Conservation (phyloP, 768 basidiomycete species). For the Panaeolus papilionaceus region DNA sequence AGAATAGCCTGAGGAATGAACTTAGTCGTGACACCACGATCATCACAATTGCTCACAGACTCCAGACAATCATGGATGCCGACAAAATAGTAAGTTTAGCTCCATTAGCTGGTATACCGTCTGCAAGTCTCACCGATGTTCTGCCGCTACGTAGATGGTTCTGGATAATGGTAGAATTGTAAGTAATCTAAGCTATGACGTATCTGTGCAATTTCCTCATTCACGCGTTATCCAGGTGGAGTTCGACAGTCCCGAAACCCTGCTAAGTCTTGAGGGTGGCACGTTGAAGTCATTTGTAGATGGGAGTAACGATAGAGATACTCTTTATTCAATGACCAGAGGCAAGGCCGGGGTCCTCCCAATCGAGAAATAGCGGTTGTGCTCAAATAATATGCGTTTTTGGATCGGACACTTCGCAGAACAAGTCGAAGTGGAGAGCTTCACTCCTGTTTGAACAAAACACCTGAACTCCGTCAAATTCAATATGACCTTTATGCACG, state of each 20-base stretch:
- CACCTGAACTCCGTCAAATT: not conserved
- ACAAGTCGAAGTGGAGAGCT: not conserved
- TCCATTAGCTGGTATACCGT: slow-evolving; percentile 20
- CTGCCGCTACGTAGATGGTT: slow-evolving; percentile 42
- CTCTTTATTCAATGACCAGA: slow-evolving; percentile 17
- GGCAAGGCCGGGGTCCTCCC: not conserved
- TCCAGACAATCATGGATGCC: slow-evolving; percentile 72
- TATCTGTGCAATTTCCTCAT: not conserved
- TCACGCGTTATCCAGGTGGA: slow-evolving; percentile 20
- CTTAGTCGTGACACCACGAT: slow-evolving; percentile 63
- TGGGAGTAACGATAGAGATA: slow-evolving; percentile 22
- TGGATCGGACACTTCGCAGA: not conserved
- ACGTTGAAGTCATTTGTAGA: slow-evolving; percentile 25
- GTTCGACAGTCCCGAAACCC: slow-evolving; percentile 24
- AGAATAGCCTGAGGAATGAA: slow-evolving; percentile 69
- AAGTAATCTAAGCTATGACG: slow-evolving; percentile 19
- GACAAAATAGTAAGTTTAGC: slow-evolving; percentile 47
- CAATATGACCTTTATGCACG: not conserved
- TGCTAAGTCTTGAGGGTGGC: slow-evolving; percentile 21
- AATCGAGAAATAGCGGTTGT: not conserved
- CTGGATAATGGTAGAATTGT: slow-evolving; percentile 59
- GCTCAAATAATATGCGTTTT: too few relatives aligned
- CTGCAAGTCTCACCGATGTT: slow-evolving; percentile 24
- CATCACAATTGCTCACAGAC: slow-evolving; percentile 71
- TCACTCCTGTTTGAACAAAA: not conserved